Evolutionary conservation across 805 yeast species (phyloP), one percentile per base, ranked within the genome.

Genomic region (Wickerhamiella kurtzmanii): DNA sequence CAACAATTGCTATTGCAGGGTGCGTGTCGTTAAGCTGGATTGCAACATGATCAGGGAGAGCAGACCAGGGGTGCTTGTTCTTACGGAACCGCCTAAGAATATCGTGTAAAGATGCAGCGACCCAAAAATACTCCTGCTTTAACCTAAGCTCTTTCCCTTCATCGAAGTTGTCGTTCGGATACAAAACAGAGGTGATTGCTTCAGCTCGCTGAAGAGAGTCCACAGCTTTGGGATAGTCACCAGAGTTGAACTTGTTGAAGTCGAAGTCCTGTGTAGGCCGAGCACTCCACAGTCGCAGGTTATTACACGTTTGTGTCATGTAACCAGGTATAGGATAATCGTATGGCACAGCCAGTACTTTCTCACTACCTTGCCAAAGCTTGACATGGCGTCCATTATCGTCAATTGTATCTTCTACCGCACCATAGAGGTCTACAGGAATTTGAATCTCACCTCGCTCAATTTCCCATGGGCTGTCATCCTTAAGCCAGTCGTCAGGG

Each of bases 71-170:
- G 57, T 77, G 72, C 56, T 74, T 74, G 46, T 79, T 64, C 68
- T 88, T 88, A 65, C 86, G 80, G 68, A 82, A 87, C 60, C 96
- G 76, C 62, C 96, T 80, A 39, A 87, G 77, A 56, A 87, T 87
- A 64, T 87, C 96, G 58, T 82, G 86, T 56, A 88, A 73, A 15
- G 95, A 84, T 32, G 96, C 96, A 44, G 94, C 80, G 45, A 88
- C 95, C 96, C 96, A 87, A 68, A 87, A 88, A 66, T 86, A 88
- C 66, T 87, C 96, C 69, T 87, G 96, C 66, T 88, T 88, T 64
- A 87, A 75, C 62, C 96, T 77, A 60, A 87, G 73, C 63, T 85
- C 95, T 66, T 88, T 87, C 58, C 96, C 96, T 54, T 77, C 75
- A 60, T 83, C 82, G 63, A 87, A 88, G 65, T 87, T 88, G 64